A percentile compares a stretch with the other conserved stretches of the same genome.
Evolutionary conservation across 768 basidiomycete species (phyloP).

Genomic region (Calvatia gigantea): DNA sequence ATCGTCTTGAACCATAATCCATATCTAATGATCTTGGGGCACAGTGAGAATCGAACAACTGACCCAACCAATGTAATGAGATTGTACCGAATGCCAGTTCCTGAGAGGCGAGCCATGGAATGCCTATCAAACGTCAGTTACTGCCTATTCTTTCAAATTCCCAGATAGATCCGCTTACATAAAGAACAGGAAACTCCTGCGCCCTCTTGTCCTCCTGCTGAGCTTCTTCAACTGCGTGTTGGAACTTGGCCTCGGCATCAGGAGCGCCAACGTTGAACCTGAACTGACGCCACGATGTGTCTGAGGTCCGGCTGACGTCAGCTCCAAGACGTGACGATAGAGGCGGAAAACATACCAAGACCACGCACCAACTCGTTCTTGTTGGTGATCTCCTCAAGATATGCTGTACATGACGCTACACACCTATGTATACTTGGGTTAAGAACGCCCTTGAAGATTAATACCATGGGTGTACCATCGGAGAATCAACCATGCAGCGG

Average conservation of each 20-base stretch:
- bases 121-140: constrained; percentile 34
- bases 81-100: constrained; percentile 67
- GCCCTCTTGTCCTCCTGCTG: constrained; percentile 36
- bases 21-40: constrained; percentile 60
- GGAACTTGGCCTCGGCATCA: constrained; percentile 67
- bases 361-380: constrained; percentile 52
- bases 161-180: constrained; percentile 25
- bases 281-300: constrained; percentile 55
- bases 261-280: constrained; percentile 70
- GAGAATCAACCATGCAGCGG: constrained; percentile 64
- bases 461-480: constrained; percentile 47
- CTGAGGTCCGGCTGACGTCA: constrained; percentile 22
- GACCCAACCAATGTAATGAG: background rate
- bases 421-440: constrained; percentile 37
- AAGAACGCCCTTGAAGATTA: background rate
- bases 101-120: constrained; percentile 64
- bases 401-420: constrained; percentile 70
- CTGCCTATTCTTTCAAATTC: background rate
- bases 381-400: constrained; percentile 59
- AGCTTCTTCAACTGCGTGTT: constrained; percentile 38
- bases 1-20: constrained; percentile 62
- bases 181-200: constrained; percentile 41
- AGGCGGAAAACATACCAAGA: constrained; percentile 34
- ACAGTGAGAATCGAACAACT: background rate
- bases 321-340: background rate